phyloP scores from a whole-genome alignment of 2,329 filamentous ascomycete genomes.

The Scolecobasidium constrictum region DNA sequence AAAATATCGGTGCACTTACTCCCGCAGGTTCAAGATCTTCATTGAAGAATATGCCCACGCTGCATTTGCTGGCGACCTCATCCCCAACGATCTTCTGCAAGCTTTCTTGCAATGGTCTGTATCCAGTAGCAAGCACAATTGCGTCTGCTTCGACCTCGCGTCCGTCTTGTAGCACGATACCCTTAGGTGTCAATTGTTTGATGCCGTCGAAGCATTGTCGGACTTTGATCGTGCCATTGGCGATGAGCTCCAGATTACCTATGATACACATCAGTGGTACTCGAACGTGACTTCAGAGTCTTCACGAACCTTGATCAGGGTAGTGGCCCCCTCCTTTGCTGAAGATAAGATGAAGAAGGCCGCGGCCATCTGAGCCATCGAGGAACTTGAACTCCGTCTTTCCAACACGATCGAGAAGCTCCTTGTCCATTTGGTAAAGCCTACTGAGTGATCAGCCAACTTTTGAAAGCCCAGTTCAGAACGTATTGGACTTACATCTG shows the following conservation, averaged over 20 bases:
- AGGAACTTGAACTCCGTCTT: slow-evolving; percentile 52
- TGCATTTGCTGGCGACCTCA: slow-evolving; percentile 45
- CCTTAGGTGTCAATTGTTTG: slow-evolving; percentile 33
- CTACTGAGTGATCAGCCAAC: slow-evolving; percentile 24
- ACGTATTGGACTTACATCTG: slow-evolving; percentile 43
- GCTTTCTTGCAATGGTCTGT: slow-evolving; percentile 56
- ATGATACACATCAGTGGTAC: too few species aligned
- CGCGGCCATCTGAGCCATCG: slow-evolving; percentile 43
- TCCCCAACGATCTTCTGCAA: slow-evolving; percentile 53
- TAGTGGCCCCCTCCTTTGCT: slow-evolving; percentile 59
- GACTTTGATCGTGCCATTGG: slow-evolving; percentile 52
- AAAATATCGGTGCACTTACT: not conserved
- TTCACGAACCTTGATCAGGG: slow-evolving; percentile 60
- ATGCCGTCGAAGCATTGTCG: slow-evolving; percentile 41
- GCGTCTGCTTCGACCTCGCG: slow-evolving; percentile 48
- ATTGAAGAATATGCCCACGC: slow-evolving; percentile 34
- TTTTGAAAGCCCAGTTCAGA: too few species aligned
- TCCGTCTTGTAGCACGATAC: slow-evolving; percentile 39
- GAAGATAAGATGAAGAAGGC: slow-evolving; percentile 52
- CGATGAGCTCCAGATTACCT: slow-evolving; percentile 50
- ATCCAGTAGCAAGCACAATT: slow-evolving; percentile 45
- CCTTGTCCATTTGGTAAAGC: slow-evolving; percentile 20
- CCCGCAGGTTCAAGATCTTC: slow-evolving; percentile 22
- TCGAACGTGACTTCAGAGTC: too few species aligned
- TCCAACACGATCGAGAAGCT: slow-evolving; percentile 34